phyloP scores from a whole-genome alignment of 495 filamentous ascomycete genomes.

The Clavariopsis aquatica region DNA sequence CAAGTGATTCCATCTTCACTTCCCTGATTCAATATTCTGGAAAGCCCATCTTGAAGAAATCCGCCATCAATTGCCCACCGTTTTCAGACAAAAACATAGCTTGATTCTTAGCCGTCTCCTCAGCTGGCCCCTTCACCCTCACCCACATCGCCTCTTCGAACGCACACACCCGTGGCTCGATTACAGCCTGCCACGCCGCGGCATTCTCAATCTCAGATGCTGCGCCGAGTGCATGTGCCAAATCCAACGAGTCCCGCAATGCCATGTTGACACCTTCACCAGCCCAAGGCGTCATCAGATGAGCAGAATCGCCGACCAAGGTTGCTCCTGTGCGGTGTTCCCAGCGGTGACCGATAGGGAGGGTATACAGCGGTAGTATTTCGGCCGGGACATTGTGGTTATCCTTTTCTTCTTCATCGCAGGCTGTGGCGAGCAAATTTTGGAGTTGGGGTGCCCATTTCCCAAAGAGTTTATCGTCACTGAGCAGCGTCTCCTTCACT shows the following conservation, averaged over 20 bases:
- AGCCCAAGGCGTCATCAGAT: conserved; percentile 34
- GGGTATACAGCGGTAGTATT: conserved; percentile 27
- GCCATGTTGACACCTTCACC: conserved; percentile 38
- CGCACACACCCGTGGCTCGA: conserved; percentile 17
- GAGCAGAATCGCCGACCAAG: conserved; percentile 35
- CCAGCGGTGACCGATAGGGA: conserved; percentile 28
- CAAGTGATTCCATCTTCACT: too few species aligned
- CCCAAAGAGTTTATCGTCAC: conserved; percentile 42
- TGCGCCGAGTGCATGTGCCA: conserved; percentile 21
- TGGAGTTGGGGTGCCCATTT: conserved; percentile 44
- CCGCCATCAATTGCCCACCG: conserved; percentile 15
- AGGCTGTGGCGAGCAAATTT: conserved; percentile 47
- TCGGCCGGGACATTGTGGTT: conserved; percentile 7
- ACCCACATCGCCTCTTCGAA: conserved; percentile 27
- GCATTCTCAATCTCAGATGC: not conserved
- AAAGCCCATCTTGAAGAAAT: conserved; percentile 16
- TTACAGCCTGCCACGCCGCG: conserved; percentile 2
- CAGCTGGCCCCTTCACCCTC: conserved; percentile 23
- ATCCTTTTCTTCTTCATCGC: conserved; percentile 41
- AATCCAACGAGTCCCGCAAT: conserved; percentile 28
- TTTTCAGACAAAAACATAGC: conserved; percentile 27
- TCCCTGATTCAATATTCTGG: not conserved
- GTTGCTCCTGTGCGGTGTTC: conserved; percentile 19
- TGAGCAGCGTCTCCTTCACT: conserved; percentile 43
- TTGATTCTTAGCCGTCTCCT: conserved; percentile 13